Evolutionary conservation across 2,329 filamentous ascomycete species (phyloP).

Genomic region (Periglandula ipomoeae): DNA sequence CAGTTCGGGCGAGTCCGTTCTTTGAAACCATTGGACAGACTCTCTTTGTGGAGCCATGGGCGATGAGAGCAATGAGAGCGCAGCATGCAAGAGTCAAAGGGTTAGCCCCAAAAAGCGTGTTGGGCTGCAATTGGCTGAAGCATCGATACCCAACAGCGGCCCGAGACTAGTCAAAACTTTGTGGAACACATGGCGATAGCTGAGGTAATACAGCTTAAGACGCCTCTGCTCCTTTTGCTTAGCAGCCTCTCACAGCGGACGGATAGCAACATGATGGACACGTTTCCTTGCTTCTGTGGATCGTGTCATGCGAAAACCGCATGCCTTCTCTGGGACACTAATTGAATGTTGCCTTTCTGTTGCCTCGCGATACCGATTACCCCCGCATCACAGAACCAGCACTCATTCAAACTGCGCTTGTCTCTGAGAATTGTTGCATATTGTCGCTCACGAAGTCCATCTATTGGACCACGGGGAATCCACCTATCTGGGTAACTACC

Average conservation of each 20-base stretch:
- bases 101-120: constrained; percentile 15
- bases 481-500: no score
- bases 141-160: constrained; percentile 30
- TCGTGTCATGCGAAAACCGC: background rate
- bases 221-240: background rate
- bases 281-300: constrained; percentile 5
- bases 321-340: background rate
- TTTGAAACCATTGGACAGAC: background rate
- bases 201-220: background rate
- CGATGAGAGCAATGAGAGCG: background rate
- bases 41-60: background rate
- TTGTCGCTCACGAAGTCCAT: no score
- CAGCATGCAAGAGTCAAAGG: background rate
- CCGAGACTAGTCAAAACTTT: constrained; percentile 9
- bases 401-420: no score
- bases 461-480: no score
- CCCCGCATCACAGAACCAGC: no score
- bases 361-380: no score
- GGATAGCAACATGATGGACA: constrained; percentile 2
- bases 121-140: constrained; percentile 27
- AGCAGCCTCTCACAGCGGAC: background rate
- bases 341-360: background rate
- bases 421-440: no score
- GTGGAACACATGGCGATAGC: constrained; percentile 2
- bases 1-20: no score